phyloP scores from a whole-genome alignment of 257 asterid genomes.

The Fraxinus cuspidata region DNA sequence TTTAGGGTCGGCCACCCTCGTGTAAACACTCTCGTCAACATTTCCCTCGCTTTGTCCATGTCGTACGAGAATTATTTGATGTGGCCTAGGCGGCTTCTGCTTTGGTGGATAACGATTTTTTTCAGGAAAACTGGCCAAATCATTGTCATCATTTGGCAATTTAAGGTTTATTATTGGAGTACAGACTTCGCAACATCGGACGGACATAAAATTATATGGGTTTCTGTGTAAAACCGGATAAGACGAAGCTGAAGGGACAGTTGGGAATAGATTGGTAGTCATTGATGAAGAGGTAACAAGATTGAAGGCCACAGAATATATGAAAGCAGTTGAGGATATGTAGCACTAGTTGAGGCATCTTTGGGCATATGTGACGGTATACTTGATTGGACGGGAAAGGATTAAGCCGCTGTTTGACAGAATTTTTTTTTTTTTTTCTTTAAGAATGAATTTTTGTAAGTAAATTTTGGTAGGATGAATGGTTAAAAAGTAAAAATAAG shows the following conservation, averaged over 20 bases:
- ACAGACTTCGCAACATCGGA: constrained; percentile 38
- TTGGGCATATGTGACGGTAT: background rate
- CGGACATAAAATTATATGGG: background rate
- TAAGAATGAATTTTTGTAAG: too few species aligned
- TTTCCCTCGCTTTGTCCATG: constrained; percentile 84
- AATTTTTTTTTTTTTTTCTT: too few species aligned
- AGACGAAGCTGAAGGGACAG: constrained; percentile 26
- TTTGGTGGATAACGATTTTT: constrained; percentile 22
- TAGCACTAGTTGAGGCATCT: background rate
- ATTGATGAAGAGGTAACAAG: background rate
- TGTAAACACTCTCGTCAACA: constrained; percentile 66
- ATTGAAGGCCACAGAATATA: background rate
- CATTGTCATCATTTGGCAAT: constrained; percentile 18
- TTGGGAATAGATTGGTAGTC: constrained; percentile 29
- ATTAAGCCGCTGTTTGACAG: too few species aligned
- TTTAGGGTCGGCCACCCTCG: constrained; percentile 74
- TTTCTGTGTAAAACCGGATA: constrained; percentile 21
- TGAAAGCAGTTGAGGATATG: background rate
- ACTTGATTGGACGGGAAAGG: too few species aligned
- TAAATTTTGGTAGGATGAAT: too few species aligned
- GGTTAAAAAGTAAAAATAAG: too few species aligned
- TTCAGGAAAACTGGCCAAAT: constrained; percentile 50
- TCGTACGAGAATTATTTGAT: constrained; percentile 63
- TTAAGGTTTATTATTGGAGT: background rate
- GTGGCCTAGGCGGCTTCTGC: constrained; percentile 62